Percentiles rank a stretch among this genome's conserved stretches.
phyloP scores from a whole-genome alignment of 169 alveolate genomes.

The Eimeria sp. region DNA sequence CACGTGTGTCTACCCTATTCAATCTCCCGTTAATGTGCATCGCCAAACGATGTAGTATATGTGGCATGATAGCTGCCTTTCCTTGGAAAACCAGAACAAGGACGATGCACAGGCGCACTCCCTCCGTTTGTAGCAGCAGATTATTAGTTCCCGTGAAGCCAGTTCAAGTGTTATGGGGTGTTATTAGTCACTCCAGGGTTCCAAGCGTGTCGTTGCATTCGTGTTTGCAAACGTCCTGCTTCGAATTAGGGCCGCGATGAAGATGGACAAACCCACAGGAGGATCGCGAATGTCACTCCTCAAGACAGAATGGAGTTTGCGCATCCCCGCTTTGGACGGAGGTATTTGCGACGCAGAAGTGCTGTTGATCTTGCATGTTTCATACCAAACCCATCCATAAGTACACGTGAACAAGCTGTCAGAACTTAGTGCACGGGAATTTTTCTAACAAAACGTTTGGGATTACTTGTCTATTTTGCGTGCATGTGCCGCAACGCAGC shows the following conservation, averaged over 20 bases:
- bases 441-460: not conserved
- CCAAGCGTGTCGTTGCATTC: slow-evolving; percentile 10
- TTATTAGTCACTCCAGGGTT: not conserved
- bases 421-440: not conserved
- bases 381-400: not conserved
- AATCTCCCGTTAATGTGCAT: not conserved
- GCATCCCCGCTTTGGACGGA: slow-evolving; percentile 8
- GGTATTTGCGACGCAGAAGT: not conserved
- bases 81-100: not conserved
- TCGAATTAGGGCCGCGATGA: not conserved
- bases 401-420: not conserved
- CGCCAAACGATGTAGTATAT: not conserved
- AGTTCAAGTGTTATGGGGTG: not conserved
- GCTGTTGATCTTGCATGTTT: not conserved
- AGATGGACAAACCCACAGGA: not conserved
- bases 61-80: not conserved
- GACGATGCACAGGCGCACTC: slow-evolving; percentile 2
- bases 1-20: not conserved
- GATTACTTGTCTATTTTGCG: slow-evolving; percentile 23
- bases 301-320: slow-evolving; percentile 11
- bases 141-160: not conserved
- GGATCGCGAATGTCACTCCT: not conserved
- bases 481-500: slow-evolving; percentile 22
- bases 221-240: slow-evolving; percentile 29
- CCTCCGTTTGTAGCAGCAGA: not conserved